A percentile compares a stretch with the other conserved stretches of the same genome.
Evolutionary conservation across 805 yeast species (phyloP).

Genomic region (Wickerhamomyces chambardii): DNA sequence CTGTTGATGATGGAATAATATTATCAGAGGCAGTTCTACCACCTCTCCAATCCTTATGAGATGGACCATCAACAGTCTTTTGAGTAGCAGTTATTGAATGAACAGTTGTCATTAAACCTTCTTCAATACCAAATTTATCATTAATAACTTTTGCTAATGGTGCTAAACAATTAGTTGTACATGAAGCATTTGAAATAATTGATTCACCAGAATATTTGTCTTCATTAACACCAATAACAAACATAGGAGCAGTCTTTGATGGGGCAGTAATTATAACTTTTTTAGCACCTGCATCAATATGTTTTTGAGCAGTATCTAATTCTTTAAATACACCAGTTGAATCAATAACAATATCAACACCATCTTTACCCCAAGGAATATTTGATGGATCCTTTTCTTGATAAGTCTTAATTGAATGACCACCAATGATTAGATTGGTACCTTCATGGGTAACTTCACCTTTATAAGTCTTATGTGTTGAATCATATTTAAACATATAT

Average conservation of each 20-base stretch:
- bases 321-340: conserved; percentile 69
- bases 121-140: conserved; percentile 60
- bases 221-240: conserved; percentile 63
- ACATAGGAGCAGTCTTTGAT: conserved; percentile 65
- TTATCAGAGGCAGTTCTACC: conserved; percentile 72
- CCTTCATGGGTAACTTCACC: conserved; percentile 52
- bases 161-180: conserved; percentile 70
- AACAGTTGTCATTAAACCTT: conserved; percentile 70
- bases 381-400: conserved; percentile 61
- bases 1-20: conserved; percentile 69
- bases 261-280: conserved; percentile 69
- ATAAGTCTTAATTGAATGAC: conserved; percentile 38
- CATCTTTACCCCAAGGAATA: conserved; percentile 59
- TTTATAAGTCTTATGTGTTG: conserved; percentile 56
- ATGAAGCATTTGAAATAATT: conserved; percentile 63
- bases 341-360: conserved; percentile 58
- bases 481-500: conserved; percentile 69
- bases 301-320: conserved; percentile 57
- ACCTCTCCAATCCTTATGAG: conserved; percentile 78
- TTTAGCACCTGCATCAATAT: conserved; percentile 67
- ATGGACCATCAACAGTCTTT: conserved; percentile 70
- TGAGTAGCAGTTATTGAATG: conserved; percentile 68
- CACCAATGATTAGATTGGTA: conserved; percentile 43
- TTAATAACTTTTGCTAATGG: conserved; percentile 64
- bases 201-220: conserved; percentile 47